Evolutionary conservation across 2,329 filamentous ascomycete species (phyloP), one percentile per base, ranked within the genome.

Genomic region (Verticillium dahliae): DNA sequence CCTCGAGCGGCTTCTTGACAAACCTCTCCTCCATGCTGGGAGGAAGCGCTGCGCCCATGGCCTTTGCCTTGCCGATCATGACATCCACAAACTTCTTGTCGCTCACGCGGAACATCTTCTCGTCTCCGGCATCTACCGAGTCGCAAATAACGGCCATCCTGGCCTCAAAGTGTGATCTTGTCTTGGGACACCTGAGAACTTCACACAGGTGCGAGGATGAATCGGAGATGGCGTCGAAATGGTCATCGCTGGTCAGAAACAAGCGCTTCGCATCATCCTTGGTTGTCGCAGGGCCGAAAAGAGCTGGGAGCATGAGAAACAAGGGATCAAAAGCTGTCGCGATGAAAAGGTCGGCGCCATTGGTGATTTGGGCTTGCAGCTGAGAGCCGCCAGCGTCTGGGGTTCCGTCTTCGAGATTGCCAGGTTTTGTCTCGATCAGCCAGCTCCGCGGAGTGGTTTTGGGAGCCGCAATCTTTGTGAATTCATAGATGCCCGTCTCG

Each of bases 11-110:
- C 69, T 89, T 89, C 59, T 81, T 84, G 9, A 99, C 86, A 67
- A 97, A 96, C 52, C 85, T 88, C 56, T 95, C 90, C 71, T 97
- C 94, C 81, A 99, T 84, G 67, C 89, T 96, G 6, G 79, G 76
- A 1, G 95, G 92, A 10, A 98, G 76, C 0, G 87, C 85, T 4
- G 77, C 74, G n/a, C 81, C 80, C 81, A 96, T 89, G 5, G 80
- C 80, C 63, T 81, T 80, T 5, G 92, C 92, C 73, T 97, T 98
- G 18, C 74, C 70, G 6, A 93, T 65, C 1, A 98, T 70, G 61
- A 88, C 81, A 1, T 74, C 70, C 6, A 89, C 69, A 1, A 97
- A 81, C 71, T 92, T 96, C 13, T 80, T 76, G 69, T 90, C 83
- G 67, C 82, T 95, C 31, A 96, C 77, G 13, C 92, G 86, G 74